These are phyloP conservation scores for Pseudogymnoascus sp. DNA, from an alignment of 2,329 filamentous ascomycete species.

Conservation along the genomic window DNA sequence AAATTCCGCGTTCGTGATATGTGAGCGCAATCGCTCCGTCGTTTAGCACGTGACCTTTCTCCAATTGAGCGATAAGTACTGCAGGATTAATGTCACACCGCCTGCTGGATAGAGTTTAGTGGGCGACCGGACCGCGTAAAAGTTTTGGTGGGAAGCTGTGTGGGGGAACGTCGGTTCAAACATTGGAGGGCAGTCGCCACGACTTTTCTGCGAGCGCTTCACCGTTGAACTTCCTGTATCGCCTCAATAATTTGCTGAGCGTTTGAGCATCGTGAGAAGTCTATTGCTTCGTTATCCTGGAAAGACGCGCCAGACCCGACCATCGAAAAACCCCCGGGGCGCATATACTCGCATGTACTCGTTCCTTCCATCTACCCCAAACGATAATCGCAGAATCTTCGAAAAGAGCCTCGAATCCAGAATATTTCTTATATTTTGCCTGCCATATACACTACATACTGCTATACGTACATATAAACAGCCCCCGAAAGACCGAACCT, in stretches of 20 bases:
- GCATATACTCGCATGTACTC: neutral
- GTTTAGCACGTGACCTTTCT: neutral
- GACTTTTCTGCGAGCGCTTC: constrained; percentile 2
- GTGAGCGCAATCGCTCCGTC: constrained; percentile 3
- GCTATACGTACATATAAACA: neutral
- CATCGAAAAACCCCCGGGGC: neutral
- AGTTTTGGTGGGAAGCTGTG: constrained; percentile 7
- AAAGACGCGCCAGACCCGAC: neutral
- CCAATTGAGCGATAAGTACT: neutral
- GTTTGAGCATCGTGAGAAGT: neutral
- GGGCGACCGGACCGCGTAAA: neutral
- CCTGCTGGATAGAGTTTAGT: neutral
- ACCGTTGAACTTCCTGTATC: neutral
- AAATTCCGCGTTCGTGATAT: constrained; percentile 6
- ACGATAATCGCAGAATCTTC: constrained; percentile 4
- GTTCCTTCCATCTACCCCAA: neutral
- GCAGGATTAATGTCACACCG: constrained; percentile 1
- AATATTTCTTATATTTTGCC: neutral
- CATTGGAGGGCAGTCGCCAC: neutral
- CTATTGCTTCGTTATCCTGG: neutral
- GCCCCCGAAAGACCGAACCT: neutral
- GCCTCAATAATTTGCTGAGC: neutral
- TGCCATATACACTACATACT: neutral
- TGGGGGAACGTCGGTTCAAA: neutral
- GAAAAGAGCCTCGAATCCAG: neutral